These are phyloP conservation scores for Neofusicoccum parvum DNA, from an alignment of 2,329 filamentous ascomycete genomes.

Conservation along the genomic window DNA sequence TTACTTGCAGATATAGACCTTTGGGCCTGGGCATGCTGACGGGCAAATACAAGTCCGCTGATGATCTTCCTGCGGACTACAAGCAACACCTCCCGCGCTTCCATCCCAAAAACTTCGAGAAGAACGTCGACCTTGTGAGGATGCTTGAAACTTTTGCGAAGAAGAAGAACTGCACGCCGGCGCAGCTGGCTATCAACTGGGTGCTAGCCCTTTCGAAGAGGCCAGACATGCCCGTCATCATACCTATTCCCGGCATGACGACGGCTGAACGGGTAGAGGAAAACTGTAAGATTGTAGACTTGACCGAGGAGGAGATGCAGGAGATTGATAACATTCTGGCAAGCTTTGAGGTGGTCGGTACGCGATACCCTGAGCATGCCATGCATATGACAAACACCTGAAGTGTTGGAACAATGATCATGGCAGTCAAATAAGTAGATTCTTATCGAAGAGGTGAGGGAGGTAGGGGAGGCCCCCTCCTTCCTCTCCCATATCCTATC, in stretches of 20 bases:
- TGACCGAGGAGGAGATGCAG: slow-evolving; percentile 54
- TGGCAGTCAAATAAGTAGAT: no score
- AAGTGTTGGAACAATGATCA: no score
- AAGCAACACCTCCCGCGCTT: slow-evolving; percentile 60
- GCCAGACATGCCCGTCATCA: slow-evolving; percentile 59
- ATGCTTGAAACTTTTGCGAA: slow-evolving; percentile 62
- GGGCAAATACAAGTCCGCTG: slow-evolving; percentile 47
- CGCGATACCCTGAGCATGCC: slow-evolving; percentile 45
- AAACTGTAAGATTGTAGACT: slow-evolving; percentile 56
- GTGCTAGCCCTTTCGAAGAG: slow-evolving; percentile 52
- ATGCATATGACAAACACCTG: slow-evolving; percentile 25
- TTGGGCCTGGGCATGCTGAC: slow-evolving; percentile 35
- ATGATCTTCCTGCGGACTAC: slow-evolving; percentile 60
- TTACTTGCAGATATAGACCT: slow-evolving; percentile 61
- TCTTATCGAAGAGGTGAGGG: no score
- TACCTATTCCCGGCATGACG: slow-evolving; percentile 69
- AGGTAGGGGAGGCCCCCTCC: no score
- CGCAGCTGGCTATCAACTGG: slow-evolving; percentile 72
- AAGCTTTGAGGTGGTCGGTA: slow-evolving; percentile 52
- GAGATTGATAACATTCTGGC: slow-evolving; percentile 55
- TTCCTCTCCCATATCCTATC: no score
- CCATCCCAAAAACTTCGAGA: slow-evolving; percentile 63
- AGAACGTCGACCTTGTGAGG: slow-evolving; percentile 65
- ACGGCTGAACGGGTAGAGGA: slow-evolving; percentile 60
- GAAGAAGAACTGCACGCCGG: slow-evolving; percentile 60